A percentile compares a stretch with the other conserved stretches of the same genome.
These are phyloP conservation scores for Rhizoclosmatium globosum DNA, from an alignment of 192 early-diverging fungal species.

Conservation along the genomic window DNA sequence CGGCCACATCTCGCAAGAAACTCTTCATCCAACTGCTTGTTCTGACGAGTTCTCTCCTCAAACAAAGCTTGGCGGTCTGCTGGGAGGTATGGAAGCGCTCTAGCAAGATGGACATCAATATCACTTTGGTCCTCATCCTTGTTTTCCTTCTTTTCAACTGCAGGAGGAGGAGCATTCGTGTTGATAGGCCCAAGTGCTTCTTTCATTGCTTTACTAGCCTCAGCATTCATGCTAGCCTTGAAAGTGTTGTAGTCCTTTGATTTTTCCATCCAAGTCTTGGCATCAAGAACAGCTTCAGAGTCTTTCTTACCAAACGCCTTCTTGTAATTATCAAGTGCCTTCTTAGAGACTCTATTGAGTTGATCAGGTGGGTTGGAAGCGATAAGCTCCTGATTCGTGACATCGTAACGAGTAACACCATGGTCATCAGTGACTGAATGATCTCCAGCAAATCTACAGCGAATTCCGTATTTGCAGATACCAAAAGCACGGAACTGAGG, in stretches of 20 bases:
- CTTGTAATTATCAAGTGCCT: conserved; percentile 5
- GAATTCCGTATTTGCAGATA: conserved; percentile 65
- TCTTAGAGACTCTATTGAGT: conserved; percentile 36
- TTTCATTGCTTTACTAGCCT: conserved; percentile 2
- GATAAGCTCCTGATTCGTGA: conserved; percentile 64
- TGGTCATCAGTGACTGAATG: conserved; percentile 56
- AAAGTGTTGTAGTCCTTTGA: background rate
- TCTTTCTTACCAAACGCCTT: conserved; percentile 10
- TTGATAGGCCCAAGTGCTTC: background rate
- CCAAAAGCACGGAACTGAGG: conserved; percentile 77
- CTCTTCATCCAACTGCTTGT: conserved; percentile 49
- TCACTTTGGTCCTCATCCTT: background rate
- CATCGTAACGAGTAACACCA: conserved; percentile 47
- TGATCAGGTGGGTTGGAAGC: background rate
- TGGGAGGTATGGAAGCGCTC: conserved; percentile 3
- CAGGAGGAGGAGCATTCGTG: background rate
- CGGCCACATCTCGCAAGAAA: conserved; percentile 1
- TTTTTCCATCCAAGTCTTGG: conserved; percentile 36
- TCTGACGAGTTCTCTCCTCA: conserved; percentile 39
- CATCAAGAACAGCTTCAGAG: conserved; percentile 19
- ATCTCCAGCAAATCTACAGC: conserved; percentile 52
- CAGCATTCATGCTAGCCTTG: conserved; percentile 9
- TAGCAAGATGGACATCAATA: background rate
- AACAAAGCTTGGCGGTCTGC: background rate
- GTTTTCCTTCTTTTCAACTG: background rate